These are phyloP conservation scores for Chrysopogon serrulatus DNA, from an alignment of 176 grass and related monocot genomes.

Conservation along the genomic window DNA sequence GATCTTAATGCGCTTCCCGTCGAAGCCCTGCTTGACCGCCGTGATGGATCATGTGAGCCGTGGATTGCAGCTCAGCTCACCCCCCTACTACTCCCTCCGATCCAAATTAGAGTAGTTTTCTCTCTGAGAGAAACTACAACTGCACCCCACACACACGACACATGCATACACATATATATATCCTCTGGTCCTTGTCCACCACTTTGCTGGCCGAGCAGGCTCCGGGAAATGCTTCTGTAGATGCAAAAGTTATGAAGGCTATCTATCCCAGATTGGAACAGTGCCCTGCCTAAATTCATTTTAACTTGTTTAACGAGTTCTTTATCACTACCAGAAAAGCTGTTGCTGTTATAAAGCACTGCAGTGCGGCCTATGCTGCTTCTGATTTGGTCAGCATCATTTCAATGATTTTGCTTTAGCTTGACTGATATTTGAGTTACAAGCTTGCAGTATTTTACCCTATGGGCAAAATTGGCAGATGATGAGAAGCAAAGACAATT, in stretches of 20 bases:
- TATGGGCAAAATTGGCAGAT: too few relatives aligned
- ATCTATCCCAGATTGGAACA: not conserved
- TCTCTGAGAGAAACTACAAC: not conserved
- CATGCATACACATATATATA: not conserved
- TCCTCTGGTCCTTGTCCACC: not conserved
- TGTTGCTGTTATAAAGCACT: too few relatives aligned
- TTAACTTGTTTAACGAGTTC: not conserved
- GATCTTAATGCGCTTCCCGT: too few relatives aligned
- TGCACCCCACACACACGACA: not conserved
- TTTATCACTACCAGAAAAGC: too few relatives aligned
- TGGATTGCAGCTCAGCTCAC: not conserved
- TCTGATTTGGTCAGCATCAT: too few relatives aligned
- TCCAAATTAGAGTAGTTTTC: not conserved
- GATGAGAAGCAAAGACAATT: too few relatives aligned
- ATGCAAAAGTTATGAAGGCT: conserved; percentile 13
- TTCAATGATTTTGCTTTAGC: too few relatives aligned
- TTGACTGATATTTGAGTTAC: too few relatives aligned
- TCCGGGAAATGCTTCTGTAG: not conserved
- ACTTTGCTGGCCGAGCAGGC: not conserved
- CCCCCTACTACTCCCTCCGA: not conserved
- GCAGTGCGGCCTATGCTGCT: too few relatives aligned
- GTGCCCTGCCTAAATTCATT: not conserved
- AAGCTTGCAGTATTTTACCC: too few relatives aligned
- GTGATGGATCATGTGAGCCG: not conserved
- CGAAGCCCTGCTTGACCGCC: not conserved